A percentile compares a stretch with the other conserved stretches of the same genome.
phyloP scores from a whole-genome alignment of 2,329 filamentous ascomycete species.

The Venturia pyrina region DNA sequence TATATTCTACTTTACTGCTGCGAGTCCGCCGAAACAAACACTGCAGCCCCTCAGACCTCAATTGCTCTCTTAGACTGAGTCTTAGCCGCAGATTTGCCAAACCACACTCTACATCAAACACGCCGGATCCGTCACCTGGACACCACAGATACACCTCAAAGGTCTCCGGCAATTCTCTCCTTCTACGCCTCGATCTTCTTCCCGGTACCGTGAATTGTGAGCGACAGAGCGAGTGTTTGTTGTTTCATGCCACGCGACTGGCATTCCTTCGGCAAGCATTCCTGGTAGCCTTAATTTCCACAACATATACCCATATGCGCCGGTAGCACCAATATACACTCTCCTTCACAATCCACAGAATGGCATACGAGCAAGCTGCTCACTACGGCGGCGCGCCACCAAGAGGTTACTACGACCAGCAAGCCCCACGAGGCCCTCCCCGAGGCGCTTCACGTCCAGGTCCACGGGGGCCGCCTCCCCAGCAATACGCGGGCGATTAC shows the following conservation, averaged over 20 bases:
- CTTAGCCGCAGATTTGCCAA: neutral
- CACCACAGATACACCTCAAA: neutral
- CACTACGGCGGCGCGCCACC: constrained; percentile 24
- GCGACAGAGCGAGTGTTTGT: neutral
- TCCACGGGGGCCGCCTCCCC: neutral
- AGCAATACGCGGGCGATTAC: neutral
- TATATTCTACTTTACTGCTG: neutral
- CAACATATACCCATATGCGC: neutral
- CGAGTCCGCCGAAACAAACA: neutral
- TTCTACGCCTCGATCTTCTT: neutral
- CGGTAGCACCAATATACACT: neutral
- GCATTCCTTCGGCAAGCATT: neutral
- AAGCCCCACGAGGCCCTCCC: constrained; percentile 10
- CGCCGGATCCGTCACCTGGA: neutral
- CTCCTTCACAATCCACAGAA: constrained; percentile 16
- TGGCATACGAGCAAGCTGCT: constrained; percentile 31
- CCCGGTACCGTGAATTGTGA: neutral
- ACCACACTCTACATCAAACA: neutral
- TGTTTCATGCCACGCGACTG: constrained; percentile 6
- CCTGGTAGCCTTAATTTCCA: neutral
- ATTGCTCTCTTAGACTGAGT: neutral
- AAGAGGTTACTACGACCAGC: constrained; percentile 23
- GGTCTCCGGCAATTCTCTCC: neutral
- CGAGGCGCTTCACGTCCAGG: constrained; percentile 15
- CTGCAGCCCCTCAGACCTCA: neutral